Percentiles rank a stretch among this genome's conserved stretches.
These are phyloP conservation scores for Citrus glauca DNA, from an alignment of 345 rosid species.

Conservation along the genomic window DNA sequence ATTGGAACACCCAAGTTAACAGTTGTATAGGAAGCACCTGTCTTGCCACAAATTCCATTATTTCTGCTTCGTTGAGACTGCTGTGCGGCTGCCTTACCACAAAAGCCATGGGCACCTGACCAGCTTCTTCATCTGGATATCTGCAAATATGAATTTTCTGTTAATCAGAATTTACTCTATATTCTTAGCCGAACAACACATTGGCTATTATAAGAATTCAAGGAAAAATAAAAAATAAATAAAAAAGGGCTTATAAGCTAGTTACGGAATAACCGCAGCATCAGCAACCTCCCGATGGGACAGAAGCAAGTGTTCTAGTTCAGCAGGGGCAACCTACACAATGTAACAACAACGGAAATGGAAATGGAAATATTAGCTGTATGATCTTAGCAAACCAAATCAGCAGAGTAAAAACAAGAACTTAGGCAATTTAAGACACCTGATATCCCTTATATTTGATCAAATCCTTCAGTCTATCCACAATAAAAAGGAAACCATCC, in stretches of 20 bases:
- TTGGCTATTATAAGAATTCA: neutral
- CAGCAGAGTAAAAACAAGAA: neutral
- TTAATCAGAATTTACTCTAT: neutral
- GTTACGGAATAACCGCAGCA: slow-evolving; percentile 26
- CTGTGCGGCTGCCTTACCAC: slow-evolving; percentile 27
- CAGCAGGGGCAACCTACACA: slow-evolving; percentile 40
- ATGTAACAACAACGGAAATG: neutral
- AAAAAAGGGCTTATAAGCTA: neutral
- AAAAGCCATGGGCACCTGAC: slow-evolving; percentile 37
- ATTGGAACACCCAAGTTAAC: no score
- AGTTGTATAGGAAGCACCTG: slow-evolving; percentile 14
- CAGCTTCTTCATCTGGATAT: slow-evolving; percentile 38
- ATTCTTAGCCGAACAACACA: neutral
- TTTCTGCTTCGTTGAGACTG: slow-evolving; percentile 13
- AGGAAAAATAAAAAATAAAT: neutral
- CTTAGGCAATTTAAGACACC: slow-evolving; percentile 11
- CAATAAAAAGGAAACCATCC: slow-evolving; percentile 32
- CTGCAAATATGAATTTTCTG: slow-evolving; percentile 9
- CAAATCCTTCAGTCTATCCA: slow-evolving; percentile 44
- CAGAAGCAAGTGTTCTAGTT: slow-evolving; percentile 34
- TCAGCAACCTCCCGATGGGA: slow-evolving; percentile 32
- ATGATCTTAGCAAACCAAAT: neutral
- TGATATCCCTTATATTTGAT: slow-evolving; percentile 43
- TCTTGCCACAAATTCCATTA: slow-evolving; percentile 32
- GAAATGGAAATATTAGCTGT: neutral